Conservation (phyloP, 805 yeast genomes). For the Cyberlindnera xylosilytica region DNA sequence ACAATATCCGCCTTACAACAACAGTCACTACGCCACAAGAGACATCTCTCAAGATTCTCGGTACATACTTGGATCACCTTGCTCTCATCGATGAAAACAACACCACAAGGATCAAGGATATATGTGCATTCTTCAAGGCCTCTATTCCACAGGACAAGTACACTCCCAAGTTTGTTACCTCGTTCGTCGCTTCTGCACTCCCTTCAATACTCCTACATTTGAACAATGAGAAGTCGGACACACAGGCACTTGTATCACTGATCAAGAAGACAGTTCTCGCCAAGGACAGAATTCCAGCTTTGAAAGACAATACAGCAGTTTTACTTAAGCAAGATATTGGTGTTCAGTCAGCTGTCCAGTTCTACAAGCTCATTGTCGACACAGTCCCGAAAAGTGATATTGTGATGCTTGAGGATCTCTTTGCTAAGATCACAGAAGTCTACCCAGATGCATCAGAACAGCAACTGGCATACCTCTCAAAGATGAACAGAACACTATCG, state of each 20-base stretch:
- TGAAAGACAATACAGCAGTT: slow-evolving; percentile 31
- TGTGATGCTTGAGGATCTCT: slow-evolving; percentile 45
- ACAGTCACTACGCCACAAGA: slow-evolving; percentile 15
- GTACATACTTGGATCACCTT: slow-evolving; percentile 16
- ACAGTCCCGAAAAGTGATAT: slow-evolving; percentile 31
- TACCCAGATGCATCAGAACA: slow-evolving; percentile 40
- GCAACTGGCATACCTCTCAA: slow-evolving; percentile 45
- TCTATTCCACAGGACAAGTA: slow-evolving; percentile 16
- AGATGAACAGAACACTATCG: slow-evolving; percentile 51
- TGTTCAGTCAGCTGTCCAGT: slow-evolving; percentile 25
- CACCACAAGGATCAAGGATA: slow-evolving; percentile 2
- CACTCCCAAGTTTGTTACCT: slow-evolving; percentile 16
- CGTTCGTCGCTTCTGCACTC: slow-evolving; percentile 21
- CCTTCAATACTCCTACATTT: slow-evolving; percentile 14
- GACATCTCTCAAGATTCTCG: slow-evolving; percentile 13
- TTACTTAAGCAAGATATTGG: slow-evolving; percentile 27
- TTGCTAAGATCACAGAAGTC: slow-evolving; percentile 36
- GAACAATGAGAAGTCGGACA: not conserved
- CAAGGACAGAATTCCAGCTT: slow-evolving; percentile 22
- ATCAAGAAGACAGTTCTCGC: slow-evolving; percentile 28
- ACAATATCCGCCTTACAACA: slow-evolving; percentile 17
- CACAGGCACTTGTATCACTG: slow-evolving; percentile 16
- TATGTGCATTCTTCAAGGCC: slow-evolving; percentile 16
- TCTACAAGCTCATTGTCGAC: slow-evolving; percentile 31
- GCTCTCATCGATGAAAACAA: not conserved